These are phyloP conservation scores for Globisporangium cystogenes DNA, from an alignment of 352 stramenopile species.

Conservation along the genomic window DNA sequence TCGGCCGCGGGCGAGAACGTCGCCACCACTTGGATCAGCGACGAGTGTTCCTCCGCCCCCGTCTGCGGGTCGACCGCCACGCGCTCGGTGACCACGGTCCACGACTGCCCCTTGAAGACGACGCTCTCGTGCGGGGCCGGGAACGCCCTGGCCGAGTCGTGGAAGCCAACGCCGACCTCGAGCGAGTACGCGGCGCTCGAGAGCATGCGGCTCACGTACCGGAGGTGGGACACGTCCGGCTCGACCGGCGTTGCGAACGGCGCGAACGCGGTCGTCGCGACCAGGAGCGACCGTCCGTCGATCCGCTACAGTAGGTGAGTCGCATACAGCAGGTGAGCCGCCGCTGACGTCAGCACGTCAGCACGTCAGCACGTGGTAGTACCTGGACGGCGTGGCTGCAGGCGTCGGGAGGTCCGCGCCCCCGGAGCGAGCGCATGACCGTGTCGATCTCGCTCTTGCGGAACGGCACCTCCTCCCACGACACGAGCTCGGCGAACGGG, in stretches of 20 bases:
- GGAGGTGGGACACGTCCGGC: not conserved
- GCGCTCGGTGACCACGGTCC: not conserved
- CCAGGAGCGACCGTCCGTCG: not conserved
- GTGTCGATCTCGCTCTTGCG: not conserved
- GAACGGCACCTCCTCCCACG: not conserved
- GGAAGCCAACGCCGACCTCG: not conserved
- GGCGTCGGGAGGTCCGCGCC: not conserved
- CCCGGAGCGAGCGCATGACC: not conserved
- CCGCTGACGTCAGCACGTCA: no score
- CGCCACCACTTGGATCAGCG: not conserved
- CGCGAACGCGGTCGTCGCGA: not conserved
- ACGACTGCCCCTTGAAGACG: not conserved
- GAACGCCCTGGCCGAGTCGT: not conserved
- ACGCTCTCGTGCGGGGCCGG: not conserved
- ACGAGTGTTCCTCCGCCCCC: not conserved
- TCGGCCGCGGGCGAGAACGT: not conserved
- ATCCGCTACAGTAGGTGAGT: no score
- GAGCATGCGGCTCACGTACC: not conserved
- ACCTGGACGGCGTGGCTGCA: not conserved
- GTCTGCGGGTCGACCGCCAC: not conserved
- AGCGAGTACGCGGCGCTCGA: not conserved
- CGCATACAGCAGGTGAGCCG: no score
- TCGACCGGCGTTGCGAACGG: not conserved
- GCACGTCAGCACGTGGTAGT: no score
- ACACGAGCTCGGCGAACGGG: not conserved